Base-by-base conservation (phyloP, 345 rosid species). In the Salix suchowensis region DNA sequence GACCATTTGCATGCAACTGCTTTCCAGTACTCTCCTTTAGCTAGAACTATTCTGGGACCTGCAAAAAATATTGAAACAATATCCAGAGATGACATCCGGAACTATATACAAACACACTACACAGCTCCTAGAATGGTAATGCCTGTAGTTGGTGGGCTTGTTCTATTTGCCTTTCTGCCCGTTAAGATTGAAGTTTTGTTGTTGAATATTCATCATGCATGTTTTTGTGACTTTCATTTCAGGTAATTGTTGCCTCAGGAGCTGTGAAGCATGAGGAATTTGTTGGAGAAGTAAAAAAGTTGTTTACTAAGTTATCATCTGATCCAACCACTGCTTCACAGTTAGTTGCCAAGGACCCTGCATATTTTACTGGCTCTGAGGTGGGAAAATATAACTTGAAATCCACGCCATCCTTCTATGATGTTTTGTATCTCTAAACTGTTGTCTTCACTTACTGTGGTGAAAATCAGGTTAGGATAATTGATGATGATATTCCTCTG, bases 1-100 rank as follows among this genome's bases (percentile, higher is more conserved):
- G 97, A 94, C 81, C 98, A 96, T 84, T 84, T 96, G 88, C 99
- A 94, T 81, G 94, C 98, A 15, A 94, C 99, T 68, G 99, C 99
- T 19, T 94, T 93, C 84, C 99, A 92, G 76, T 85, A 88, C 81
- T 85, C 98, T 76, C 97, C 99, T 73, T 82, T 94, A 73, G 99
- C 98, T 71, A 90, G 98, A 85, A 92, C 93, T 72, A 96, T 96
- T 84, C 90, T 94, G 2, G 99, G 99, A 80, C 88, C 97, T 79
- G 97, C 97, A 80, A 82, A 89, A 77, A 96, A 96, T 77, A 82
- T 96, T 75, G 87, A 74, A 88, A 83, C 97, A 3, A 96, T 96
- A 75, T 87, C 97, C 69, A 90, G 86, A 77, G 89, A 81, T 62
- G 85, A 96, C 82, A 93, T 96, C 34, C 92, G 90, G 82, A 85